Evolutionary conservation across 768 basidiomycete genomes (phyloP), one percentile per base, ranked within the genome.

Genomic region (Mycena rosella): DNA sequence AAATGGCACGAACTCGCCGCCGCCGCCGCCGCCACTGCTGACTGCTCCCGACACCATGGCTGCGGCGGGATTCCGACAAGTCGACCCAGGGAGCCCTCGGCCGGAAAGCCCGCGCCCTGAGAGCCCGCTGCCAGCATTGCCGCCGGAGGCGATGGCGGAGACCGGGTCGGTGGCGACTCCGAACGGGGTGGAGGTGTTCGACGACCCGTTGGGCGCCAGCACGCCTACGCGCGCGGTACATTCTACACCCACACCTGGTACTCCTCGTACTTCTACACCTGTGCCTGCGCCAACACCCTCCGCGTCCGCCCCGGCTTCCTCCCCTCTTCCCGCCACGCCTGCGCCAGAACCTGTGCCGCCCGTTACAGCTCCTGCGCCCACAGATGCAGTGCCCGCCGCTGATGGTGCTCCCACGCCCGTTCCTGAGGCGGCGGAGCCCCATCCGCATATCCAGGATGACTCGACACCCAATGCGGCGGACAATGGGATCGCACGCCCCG

Each of bases 91-190:
- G 14, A 52, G 51, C 20, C 51, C 51, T 52, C 51, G 51, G 29
- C 51, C 51, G 32, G 30, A 34, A 32, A 52, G 30, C 40, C 67
- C 67, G 30, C 67, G 60, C 11, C 62, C 65, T 18, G 72, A 72
- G 56, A 72, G 72, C 52, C 72, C 72, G 24, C 51, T 72, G 45
- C 72, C 72, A 61, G 65, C 68, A 44, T 54, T 70, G 20, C 72
- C 72, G 29, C 66, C 66, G 34, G 70, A 71, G 42, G 65, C 69
- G 44, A 34, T 44, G 24, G 54, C 45, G 15, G 38, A 48, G 36
- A 64, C 42, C 48, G 69, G 27, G 59, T 34, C 36, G 49, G 36
- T 60, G 11, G 38, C 26, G 30, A 22, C 65, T 51, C 34, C 56
- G 36, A 56, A 61, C 40, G 30, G 29, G 22, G 36, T 36, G 60